phyloP scores from a whole-genome alignment of 768 basidiomycete genomes.

The Tricholoma hemisulphureum region DNA sequence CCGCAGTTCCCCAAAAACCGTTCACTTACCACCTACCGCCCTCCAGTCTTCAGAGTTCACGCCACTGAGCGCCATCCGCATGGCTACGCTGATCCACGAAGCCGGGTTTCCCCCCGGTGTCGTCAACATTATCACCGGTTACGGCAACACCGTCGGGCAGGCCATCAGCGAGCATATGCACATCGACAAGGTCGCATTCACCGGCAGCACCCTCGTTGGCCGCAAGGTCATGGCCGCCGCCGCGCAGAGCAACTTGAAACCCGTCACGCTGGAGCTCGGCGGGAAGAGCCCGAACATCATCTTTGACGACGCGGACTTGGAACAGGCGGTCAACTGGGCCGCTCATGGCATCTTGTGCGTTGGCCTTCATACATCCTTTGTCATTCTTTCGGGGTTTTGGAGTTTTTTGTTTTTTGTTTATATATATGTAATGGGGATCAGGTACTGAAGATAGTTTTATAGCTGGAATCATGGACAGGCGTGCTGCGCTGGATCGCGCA shows the following conservation, averaged over 20 bases:
- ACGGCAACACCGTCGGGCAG: conserved; percentile 65
- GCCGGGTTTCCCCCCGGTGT: conserved; percentile 81
- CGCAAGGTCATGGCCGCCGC: conserved; percentile 74
- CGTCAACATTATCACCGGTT: conserved; percentile 74
- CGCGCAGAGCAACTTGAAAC: conserved; percentile 74
- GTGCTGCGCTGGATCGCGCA: conserved; percentile 85
- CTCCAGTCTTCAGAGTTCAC: conserved; percentile 73
- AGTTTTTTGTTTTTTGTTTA: no score
- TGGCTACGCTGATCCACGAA: conserved; percentile 58
- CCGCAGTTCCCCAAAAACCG: no score
- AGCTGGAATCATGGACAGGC: conserved; percentile 74
- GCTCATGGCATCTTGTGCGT: conserved; percentile 67
- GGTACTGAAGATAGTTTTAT: not conserved
- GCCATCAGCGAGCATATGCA: conserved; percentile 69
- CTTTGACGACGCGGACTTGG: conserved; percentile 63
- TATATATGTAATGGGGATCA: no score
- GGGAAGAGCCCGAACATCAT: conserved; percentile 67
- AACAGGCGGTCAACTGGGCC: conserved; percentile 66
- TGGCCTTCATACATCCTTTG: not conserved
- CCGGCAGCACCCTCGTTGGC: conserved; percentile 68
- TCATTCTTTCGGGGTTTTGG: no score
- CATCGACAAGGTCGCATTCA: conserved; percentile 59
- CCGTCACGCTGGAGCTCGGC: conserved; percentile 73
- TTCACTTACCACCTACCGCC: not conserved
- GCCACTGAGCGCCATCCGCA: conserved; percentile 62